Conservation (phyloP, 495 filamentous ascomycete genomes). For the Aspergillus affinis region DNA sequence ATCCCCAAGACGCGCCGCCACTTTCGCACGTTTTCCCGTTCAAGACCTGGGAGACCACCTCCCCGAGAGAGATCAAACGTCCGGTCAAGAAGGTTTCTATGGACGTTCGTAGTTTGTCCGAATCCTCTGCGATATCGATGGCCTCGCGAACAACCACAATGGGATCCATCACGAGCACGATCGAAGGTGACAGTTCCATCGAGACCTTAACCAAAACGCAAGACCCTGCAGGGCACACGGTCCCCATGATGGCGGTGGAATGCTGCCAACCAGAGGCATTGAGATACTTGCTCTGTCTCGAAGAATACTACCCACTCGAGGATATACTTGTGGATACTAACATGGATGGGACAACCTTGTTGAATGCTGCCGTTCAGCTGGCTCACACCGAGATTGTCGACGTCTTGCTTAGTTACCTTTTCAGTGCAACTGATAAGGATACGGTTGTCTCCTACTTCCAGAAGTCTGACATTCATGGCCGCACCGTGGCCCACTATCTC, state of each 20-base stretch:
- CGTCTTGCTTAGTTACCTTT: slow-evolving; percentile 67
- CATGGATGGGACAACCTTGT: slow-evolving; percentile 81
- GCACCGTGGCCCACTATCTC: slow-evolving; percentile 92
- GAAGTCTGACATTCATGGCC: slow-evolving; percentile 76
- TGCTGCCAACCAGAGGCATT: slow-evolving; percentile 66
- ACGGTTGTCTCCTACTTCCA: slow-evolving; percentile 64
- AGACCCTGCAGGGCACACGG: slow-evolving; percentile 76
- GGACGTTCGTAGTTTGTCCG: slow-evolving; percentile 86
- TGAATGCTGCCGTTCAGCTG: slow-evolving; percentile 92
- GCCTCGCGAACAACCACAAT: slow-evolving; percentile 74
- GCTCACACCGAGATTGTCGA: slow-evolving; percentile 74
- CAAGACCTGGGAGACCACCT: slow-evolving; percentile 52
- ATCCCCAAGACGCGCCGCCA: slow-evolving; percentile 57
- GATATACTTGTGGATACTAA: slow-evolving; percentile 79
- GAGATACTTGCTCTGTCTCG: slow-evolving; percentile 72
- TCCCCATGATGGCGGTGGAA: slow-evolving; percentile 96
- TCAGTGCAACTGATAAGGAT: slow-evolving; percentile 50
- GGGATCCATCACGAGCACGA: slow-evolving; percentile 65
- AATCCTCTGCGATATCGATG: slow-evolving; percentile 75
- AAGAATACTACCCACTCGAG: slow-evolving; percentile 67
- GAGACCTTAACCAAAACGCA: slow-evolving; percentile 81
- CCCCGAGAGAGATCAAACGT: slow-evolving; percentile 47
- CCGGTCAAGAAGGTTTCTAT: slow-evolving; percentile 78
- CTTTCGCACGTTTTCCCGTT: slow-evolving; percentile 90
- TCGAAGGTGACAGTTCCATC: slow-evolving; percentile 84